phyloP scores from a whole-genome alignment of 2,329 filamentous ascomycete genomes.

The Didymella exigua region DNA sequence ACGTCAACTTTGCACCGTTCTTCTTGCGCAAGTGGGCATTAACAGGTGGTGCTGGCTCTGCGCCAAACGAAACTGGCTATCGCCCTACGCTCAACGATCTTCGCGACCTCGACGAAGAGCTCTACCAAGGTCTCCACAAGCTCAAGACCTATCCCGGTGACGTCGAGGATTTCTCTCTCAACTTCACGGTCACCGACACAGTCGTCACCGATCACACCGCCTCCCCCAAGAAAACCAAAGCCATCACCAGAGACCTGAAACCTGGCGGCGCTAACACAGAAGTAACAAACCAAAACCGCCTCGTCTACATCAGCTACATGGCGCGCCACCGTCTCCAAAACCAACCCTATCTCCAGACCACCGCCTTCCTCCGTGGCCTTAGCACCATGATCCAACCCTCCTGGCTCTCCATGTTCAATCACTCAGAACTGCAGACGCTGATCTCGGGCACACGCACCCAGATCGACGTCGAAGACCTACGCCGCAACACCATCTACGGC shows the following conservation, averaged over 20 bases:
- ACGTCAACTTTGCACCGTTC: constrained; percentile 91
- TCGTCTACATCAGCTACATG: constrained; percentile 93
- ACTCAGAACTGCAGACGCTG: constrained; percentile 89
- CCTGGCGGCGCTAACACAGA: constrained; percentile 74
- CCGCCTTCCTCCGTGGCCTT: constrained; percentile 85
- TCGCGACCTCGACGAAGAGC: constrained; percentile 83
- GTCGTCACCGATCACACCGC: constrained; percentile 50
- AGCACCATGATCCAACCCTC: constrained; percentile 85
- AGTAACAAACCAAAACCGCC: constrained; percentile 90
- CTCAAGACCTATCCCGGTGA: constrained; percentile 87
- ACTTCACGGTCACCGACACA: constrained; percentile 85
- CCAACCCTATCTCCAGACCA: constrained; percentile 81
- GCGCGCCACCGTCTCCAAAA: constrained; percentile 82
- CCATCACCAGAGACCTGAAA: constrained; percentile 75
- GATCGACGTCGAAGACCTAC: constrained; percentile 86
- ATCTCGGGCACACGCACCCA: constrained; percentile 85
- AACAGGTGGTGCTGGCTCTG: constrained; percentile 66
- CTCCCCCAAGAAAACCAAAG: constrained; percentile 55
- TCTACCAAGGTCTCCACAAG: constrained; percentile 82
- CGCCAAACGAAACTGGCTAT: constrained; percentile 73
- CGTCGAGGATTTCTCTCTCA: constrained; percentile 78
- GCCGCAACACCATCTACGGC: constrained; percentile 82
- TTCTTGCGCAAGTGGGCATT: constrained; percentile 96
- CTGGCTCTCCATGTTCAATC: constrained; percentile 99
- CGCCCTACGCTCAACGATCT: constrained; percentile 94